Evolutionary conservation across 345 rosid species (phyloP).

Genomic region (Gossypium thurberi): DNA sequence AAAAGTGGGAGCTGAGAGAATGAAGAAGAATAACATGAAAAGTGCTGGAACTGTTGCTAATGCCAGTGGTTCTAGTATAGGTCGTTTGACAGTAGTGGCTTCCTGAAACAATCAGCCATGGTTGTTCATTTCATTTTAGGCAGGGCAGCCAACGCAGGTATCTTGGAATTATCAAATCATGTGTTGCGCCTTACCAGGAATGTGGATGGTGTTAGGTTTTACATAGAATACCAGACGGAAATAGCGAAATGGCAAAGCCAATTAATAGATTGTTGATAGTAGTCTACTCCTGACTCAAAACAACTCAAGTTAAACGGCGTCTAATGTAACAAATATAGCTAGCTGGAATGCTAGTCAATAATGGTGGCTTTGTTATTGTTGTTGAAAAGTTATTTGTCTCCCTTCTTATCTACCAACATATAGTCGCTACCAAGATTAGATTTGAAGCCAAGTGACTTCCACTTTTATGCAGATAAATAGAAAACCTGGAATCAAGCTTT

Average conservation of each 20-base stretch:
- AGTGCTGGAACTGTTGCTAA: constrained; percentile 18
- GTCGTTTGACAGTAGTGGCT: constrained; percentile 35
- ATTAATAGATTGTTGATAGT: neutral
- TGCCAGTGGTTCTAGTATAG: constrained; percentile 26
- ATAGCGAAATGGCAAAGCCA: neutral
- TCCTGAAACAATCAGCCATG: constrained; percentile 24
- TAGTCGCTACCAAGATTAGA: neutral
- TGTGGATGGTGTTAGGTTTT: neutral
- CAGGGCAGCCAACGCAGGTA: neutral
- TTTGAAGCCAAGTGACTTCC: neutral
- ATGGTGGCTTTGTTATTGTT: constrained; percentile 3
- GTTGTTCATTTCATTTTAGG: neutral
- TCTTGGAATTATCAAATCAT: neutral
- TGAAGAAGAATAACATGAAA: constrained; percentile 32
- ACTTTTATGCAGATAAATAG: neutral
- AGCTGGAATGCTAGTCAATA: constrained; percentile 13
- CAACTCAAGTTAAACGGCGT: neutral
- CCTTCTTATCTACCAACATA: neutral
- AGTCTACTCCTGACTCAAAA: neutral
- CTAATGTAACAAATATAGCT: neutral
- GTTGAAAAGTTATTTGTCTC: neutral
- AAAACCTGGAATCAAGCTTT: neutral
- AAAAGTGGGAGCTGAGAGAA: constrained; percentile 22
- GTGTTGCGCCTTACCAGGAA: neutral
- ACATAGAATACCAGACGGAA: neutral